phyloP scores from a whole-genome alignment of 2,329 filamentous ascomycete species.

The Fusarium armeniacum region DNA sequence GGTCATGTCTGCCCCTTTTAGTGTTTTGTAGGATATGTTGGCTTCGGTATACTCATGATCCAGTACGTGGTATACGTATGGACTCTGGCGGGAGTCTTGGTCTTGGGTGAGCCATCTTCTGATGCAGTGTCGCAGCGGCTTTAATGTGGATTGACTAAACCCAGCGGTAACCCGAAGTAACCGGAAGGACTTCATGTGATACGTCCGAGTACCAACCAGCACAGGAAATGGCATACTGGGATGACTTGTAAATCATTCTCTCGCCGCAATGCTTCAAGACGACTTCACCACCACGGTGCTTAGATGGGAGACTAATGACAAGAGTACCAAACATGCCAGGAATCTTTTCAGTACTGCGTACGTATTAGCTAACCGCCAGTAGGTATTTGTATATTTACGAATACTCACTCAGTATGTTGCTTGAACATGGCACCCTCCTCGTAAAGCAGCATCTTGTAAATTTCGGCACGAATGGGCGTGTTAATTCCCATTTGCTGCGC shows the following conservation, averaged over 20 bases:
- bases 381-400: no score
- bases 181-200: slow-evolving; percentile 63
- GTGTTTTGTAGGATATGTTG: slow-evolving; percentile 47
- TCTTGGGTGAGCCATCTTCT: slow-evolving; percentile 47
- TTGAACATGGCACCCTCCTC: slow-evolving; percentile 65
- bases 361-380: not conserved
- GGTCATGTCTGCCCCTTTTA: slow-evolving; percentile 51
- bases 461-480: slow-evolving; percentile 52
- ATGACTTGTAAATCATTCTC: slow-evolving; percentile 52
- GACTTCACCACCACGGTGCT: slow-evolving; percentile 63
- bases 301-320: slow-evolving; percentile 62
- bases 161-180: slow-evolving; percentile 63
- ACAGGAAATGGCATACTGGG: slow-evolving; percentile 38
- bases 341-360: slow-evolving; percentile 59
- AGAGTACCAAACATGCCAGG: slow-evolving; percentile 66
- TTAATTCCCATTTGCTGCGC: slow-evolving; percentile 53
- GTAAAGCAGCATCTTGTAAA: slow-evolving; percentile 65
- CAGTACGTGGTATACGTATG: slow-evolving; percentile 51
- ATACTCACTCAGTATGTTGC: slow-evolving; percentile 58
- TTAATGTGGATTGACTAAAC: slow-evolving; percentile 11
- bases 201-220: slow-evolving; percentile 66
- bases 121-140: slow-evolving; percentile 43
- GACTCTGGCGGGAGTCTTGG: not conserved
- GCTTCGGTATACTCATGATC: slow-evolving; percentile 55
- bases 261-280: slow-evolving; percentile 57